phyloP scores from a whole-genome alignment of 371 early-diverging fungal genomes.

The Syncephalastrum racemosum region DNA sequence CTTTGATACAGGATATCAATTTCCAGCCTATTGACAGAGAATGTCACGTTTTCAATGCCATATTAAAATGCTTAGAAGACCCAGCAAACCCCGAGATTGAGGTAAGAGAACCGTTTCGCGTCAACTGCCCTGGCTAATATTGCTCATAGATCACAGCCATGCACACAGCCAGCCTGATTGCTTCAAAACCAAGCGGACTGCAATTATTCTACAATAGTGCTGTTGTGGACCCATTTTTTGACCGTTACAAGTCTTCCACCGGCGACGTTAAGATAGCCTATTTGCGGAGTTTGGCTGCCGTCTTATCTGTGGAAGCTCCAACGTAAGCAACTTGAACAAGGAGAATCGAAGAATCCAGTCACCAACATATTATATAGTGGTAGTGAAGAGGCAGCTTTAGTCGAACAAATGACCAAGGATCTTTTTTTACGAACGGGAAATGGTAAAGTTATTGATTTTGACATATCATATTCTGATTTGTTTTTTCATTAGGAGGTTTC shows the following conservation, averaged over 20 bases:
- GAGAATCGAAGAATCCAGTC: too few relatives aligned
- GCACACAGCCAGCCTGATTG: conserved; percentile 40
- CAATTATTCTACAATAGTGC: conserved; percentile 15
- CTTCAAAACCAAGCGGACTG: conserved; percentile 33
- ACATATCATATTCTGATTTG: too few relatives aligned
- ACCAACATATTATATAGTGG: too few relatives aligned
- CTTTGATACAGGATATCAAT: conserved; percentile 20
- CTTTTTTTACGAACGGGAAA: conserved; percentile 28
- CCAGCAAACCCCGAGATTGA: conserved; percentile 28
- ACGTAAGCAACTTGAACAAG: too few relatives aligned
- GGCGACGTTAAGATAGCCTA: conserved; percentile 37
- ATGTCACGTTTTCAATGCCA: conserved; percentile 26
- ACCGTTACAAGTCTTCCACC: conserved; percentile 20
- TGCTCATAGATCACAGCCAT: conserved; percentile 32
- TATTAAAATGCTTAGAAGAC: conserved; percentile 27
- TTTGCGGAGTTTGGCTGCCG: conserved; percentile 36
- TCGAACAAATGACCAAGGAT: conserved; percentile 27
- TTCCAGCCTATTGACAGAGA: conserved; percentile 27
- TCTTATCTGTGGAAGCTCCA: too few relatives aligned
- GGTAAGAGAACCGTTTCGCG: conserved; percentile 20
- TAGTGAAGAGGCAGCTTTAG: conserved; percentile 12
- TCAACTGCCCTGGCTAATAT: not conserved
- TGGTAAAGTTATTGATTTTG: not conserved
- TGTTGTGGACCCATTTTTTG: conserved; percentile 19
- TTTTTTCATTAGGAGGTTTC: conserved; percentile 15